phyloP scores from a whole-genome alignment of 2,329 filamentous ascomycete genomes.

The Sclerotinia sclerotiorum region DNA sequence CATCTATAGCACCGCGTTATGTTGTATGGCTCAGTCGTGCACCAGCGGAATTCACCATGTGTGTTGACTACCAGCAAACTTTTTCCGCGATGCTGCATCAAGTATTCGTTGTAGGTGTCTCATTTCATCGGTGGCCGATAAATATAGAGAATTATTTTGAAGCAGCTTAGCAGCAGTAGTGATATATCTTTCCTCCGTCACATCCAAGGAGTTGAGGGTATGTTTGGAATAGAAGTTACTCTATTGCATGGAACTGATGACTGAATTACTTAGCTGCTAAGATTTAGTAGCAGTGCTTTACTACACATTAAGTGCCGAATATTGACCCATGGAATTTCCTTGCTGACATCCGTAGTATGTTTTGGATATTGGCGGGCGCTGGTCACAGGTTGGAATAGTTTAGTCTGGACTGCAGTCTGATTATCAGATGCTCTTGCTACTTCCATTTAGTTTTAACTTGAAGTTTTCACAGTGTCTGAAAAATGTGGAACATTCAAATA shows the following conservation, averaged over 20 bases:
- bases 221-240: too few relatives aligned
- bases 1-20: background rate
- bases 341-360: background rate
- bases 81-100: background rate
- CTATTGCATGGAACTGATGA: background rate
- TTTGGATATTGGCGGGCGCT: background rate
- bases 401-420: too few relatives aligned
- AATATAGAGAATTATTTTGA: background rate
- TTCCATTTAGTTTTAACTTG: too few relatives aligned
- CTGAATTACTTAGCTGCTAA: background rate
- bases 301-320: too few relatives aligned
- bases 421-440: too few relatives aligned
- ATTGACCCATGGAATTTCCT: background rate
- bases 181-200: too few relatives aligned
- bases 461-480: too few relatives aligned
- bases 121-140: background rate
- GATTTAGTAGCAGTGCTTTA: too few relatives aligned
- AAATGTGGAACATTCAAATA: too few relatives aligned
- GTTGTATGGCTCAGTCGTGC: background rate
- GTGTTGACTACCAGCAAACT: background rate
- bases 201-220: too few relatives aligned
- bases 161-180: background rate
- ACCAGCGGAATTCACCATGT: background rate
- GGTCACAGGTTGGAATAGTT: too few relatives aligned
- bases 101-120: too few relatives aligned